Conservation (phyloP, 2,329 filamentous ascomycete genomes). For the Pezizomycotina sp. region DNA sequence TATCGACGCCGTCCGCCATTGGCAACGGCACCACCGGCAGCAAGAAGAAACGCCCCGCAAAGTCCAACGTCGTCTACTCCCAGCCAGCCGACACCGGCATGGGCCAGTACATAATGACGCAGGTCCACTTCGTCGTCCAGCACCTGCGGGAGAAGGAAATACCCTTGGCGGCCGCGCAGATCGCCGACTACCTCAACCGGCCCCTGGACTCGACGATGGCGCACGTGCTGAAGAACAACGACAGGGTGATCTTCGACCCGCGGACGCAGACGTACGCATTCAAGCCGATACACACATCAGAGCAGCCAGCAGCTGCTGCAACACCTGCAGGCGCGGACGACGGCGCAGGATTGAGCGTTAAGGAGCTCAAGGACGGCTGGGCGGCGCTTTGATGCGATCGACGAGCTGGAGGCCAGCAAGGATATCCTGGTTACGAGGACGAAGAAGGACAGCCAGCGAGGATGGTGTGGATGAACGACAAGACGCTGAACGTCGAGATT, state of each 20-base stretch:
- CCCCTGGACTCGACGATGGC: constrained; percentile 63
- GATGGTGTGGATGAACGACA: constrained; percentile 79
- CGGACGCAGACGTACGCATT: constrained; percentile 61
- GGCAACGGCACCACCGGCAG: neutral
- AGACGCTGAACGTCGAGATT: constrained; percentile 55
- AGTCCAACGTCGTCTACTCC: constrained; percentile 43
- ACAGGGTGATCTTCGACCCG: constrained; percentile 45
- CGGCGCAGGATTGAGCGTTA: constrained; percentile 67
- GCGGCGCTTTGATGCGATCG: constrained; percentile 62
- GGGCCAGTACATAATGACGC: constrained; percentile 66
- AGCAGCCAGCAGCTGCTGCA: constrained; percentile 67
- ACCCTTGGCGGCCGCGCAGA: constrained; percentile 30
- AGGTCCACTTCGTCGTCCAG: constrained; percentile 73
- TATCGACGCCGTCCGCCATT: constrained; percentile 3
- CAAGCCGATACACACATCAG: constrained; percentile 61
- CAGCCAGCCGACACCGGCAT: constrained; percentile 55
- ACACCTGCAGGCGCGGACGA: too few species aligned
- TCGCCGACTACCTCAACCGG: constrained; percentile 58
- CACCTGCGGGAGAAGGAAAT: constrained; percentile 58
- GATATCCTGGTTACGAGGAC: constrained; percentile 73
- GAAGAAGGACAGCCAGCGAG: constrained; percentile 81
- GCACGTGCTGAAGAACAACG: constrained; percentile 42
- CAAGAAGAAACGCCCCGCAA: constrained; percentile 14
- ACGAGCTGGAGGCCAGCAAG: constrained; percentile 58
- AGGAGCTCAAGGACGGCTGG: constrained; percentile 94